Evolutionary conservation across 176 grass and related monocot genomes (phyloP), one percentile per base, ranked within the genome.

Genomic region (Chrysopogon serrulatus): DNA sequence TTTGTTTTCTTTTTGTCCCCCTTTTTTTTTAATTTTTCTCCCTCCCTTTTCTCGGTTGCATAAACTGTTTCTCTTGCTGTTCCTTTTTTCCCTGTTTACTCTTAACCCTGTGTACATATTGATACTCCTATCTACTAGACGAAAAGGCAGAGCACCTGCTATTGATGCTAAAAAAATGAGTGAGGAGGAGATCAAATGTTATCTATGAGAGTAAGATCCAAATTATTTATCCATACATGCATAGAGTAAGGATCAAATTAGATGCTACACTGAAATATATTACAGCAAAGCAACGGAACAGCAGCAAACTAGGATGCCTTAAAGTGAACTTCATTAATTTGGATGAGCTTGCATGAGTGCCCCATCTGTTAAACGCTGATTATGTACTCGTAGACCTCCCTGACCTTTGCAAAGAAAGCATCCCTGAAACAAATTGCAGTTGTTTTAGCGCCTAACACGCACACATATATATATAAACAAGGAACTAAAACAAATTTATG

Each of bases 381-480:
- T 35, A 94, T 87, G 15, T 91, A 89, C 74, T 94, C 85, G 77
- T 92, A 94, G 65, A 94, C 37, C 44, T 88, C 77, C 82, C 75
- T 87, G 21, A 92, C 70, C 80, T 94, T 94, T 56, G 72, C 80
- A 62, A 89, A 76, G 65, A 94, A 89, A n/a, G 89, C 92, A 71
- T 89, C 77, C 83, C 92, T 94, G 77, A 15, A 92, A 74, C 33
- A 10, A 24, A 79, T 30, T 70, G 5, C 42, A 77, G 34, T 77
- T 30, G 16, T 65, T 76, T 81, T 6, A 79, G 36, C 30, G 53
- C 45, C 34, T 39, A 33, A 6, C 39, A 44, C n/a, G n/a, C n/a
- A n/a, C n/a, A n/a, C n/a, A n/a, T n/a, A n/a, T n/a, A n/a, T 26
- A 15, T 70, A 40, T 65, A 69, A 44, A 68, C 10, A 62, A 63